Conservation (phyloP, 225 moss, liverwort and hornwort species). For the Sphagnum contortum region DNA sequence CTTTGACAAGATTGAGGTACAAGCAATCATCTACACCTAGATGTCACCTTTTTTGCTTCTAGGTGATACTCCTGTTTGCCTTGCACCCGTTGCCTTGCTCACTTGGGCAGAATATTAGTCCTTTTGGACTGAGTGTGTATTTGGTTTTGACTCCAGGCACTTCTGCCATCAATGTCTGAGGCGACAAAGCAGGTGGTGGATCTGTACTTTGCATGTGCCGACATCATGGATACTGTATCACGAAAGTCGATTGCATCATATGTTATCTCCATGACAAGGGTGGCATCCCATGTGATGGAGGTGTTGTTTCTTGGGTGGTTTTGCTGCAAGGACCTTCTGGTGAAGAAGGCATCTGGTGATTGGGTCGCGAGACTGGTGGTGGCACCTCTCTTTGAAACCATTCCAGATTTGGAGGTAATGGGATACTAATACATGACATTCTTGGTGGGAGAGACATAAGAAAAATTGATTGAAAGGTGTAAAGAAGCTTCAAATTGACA, state of each 20-base stretch:
- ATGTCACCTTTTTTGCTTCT: neutral
- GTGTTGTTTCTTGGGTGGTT: constrained; percentile 94
- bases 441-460: too few relatives aligned
- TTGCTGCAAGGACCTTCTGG: constrained; percentile 59
- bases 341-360: constrained; percentile 55
- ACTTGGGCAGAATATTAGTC: too few relatives aligned
- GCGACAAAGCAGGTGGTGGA: constrained; percentile 75
- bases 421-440: too few relatives aligned
- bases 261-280: constrained; percentile 97
- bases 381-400: constrained; percentile 93
- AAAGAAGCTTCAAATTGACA: too few relatives aligned
- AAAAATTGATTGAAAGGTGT: too few relatives aligned
- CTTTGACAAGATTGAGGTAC: constrained; percentile 57
- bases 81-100: too few relatives aligned
- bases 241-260: constrained; percentile 76
- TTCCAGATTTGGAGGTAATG: constrained; percentile 93
- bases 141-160: constrained; percentile 27
- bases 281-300: constrained; percentile 94
- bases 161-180: constrained; percentile 54
- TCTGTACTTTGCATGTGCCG: constrained; percentile 62
- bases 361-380: constrained; percentile 78
- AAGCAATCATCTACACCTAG: neutral
- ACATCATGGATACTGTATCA: constrained; percentile 67
- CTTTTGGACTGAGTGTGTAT: too few relatives aligned
- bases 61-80: too few relatives aligned